Conservation (phyloP, 2,329 filamentous ascomycete species). For the Shiraia sp. region DNA sequence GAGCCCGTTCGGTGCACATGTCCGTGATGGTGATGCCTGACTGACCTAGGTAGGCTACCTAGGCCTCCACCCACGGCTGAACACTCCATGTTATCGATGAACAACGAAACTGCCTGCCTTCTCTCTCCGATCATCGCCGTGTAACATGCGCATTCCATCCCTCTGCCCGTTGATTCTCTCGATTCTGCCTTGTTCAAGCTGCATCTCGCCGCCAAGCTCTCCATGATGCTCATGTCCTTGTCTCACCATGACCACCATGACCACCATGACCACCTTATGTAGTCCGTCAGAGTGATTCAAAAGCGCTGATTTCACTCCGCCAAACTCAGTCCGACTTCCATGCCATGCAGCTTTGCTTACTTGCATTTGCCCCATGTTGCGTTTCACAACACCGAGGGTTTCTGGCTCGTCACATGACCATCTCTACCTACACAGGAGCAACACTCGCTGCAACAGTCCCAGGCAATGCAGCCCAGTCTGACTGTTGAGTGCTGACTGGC, state of each 20-base stretch:
- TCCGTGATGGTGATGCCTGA: too few relatives aligned
- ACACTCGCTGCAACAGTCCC: constrained; percentile 20
- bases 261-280: too few relatives aligned
- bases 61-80: constrained; percentile 15
- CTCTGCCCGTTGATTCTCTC: too few relatives aligned
- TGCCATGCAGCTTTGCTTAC: constrained; percentile 2
- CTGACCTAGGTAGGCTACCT: too few relatives aligned
- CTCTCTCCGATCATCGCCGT: constrained; percentile 1
- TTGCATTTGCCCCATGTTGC: constrained; percentile 13
- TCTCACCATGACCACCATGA: too few relatives aligned
- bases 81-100: background rate
- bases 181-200: too few relatives aligned
- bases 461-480: constrained; percentile 28
- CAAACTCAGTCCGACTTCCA: background rate
- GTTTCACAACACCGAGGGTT: constrained; percentile 11
- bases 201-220: too few relatives aligned
- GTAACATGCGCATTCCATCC: too few relatives aligned
- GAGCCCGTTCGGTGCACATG: constrained; percentile 15
- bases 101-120: background rate
- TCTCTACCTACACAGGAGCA: constrained; percentile 22
- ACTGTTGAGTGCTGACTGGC: constrained; percentile 26
- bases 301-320: background rate
- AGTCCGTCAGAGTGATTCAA: too few relatives aligned
- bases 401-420: constrained; percentile 26
- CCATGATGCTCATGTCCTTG: too few relatives aligned